Conservation (phyloP, 2,329 filamentous ascomycete species). For the Trichophyton rubrum region DNA sequence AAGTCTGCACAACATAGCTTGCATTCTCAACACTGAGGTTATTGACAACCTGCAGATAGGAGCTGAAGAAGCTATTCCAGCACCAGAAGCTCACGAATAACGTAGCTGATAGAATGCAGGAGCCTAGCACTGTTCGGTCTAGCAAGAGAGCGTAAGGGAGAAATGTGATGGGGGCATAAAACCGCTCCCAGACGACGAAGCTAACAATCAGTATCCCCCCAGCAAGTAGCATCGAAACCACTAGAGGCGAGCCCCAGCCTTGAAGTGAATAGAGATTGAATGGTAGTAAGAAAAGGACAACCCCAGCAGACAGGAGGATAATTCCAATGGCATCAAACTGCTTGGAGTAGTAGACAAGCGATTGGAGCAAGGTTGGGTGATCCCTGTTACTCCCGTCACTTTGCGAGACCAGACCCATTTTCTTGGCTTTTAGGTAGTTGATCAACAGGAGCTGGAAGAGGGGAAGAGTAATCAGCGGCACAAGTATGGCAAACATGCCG, state of each 20-base stretch:
- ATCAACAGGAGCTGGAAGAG: slow-evolving; percentile 41
- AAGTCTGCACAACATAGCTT: slow-evolving; percentile 34
- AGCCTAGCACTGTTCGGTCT: slow-evolving; percentile 38
- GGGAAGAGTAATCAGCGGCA: slow-evolving; percentile 43
- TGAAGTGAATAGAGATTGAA: slow-evolving; percentile 17
- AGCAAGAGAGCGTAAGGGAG: slow-evolving; percentile 43
- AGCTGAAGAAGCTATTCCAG: slow-evolving; percentile 42
- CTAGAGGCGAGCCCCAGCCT: slow-evolving; percentile 16
- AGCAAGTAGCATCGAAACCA: slow-evolving; percentile 39
- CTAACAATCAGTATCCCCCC: slow-evolving; percentile 41
- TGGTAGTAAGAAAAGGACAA: slow-evolving; percentile 21
- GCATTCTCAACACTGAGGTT: slow-evolving; percentile 30
- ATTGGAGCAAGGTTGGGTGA: slow-evolving; percentile 9
- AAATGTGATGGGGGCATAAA: slow-evolving; percentile 38
- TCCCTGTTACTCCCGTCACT: background rate
- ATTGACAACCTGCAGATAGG: slow-evolving; percentile 42
- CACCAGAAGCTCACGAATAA: slow-evolving; percentile 29
- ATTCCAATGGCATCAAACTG: slow-evolving; percentile 21
- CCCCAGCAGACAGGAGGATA: slow-evolving; percentile 20
- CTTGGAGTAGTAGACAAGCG: slow-evolving; percentile 13
- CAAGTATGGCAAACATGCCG: slow-evolving; percentile 49
- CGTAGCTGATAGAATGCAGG: slow-evolving; percentile 33
- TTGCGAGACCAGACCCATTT: slow-evolving; percentile 15
- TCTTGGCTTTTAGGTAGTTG: slow-evolving; percentile 45
- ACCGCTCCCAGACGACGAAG: slow-evolving; percentile 44